A percentile compares a stretch with the other conserved stretches of the same genome.
Conservation (phyloP, 768 basidiomycete species). For the Royoungia palumana region DNA sequence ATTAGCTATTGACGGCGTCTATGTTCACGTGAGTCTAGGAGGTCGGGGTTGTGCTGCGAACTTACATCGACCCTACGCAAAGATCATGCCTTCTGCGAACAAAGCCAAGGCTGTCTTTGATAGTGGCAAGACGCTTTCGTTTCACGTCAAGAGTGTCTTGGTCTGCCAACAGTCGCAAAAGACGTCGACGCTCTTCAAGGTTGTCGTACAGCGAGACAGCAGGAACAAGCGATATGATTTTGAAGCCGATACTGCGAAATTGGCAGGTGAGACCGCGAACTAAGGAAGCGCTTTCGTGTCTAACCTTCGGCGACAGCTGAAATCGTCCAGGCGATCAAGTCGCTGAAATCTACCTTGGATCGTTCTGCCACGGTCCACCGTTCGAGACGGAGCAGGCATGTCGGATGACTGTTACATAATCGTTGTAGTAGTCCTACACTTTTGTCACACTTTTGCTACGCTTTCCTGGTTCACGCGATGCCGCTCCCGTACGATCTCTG, state of each 20-base stretch:
- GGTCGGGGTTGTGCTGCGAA: background rate
- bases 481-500: constrained; percentile 83
- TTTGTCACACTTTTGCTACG: background rate
- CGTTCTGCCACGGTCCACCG: constrained; percentile 61
- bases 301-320: constrained; percentile 45
- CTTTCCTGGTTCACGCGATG: no score
- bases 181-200: constrained; percentile 80
- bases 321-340: constrained; percentile 71
- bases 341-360: constrained; percentile 62
- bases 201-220: constrained; percentile 72
- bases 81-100: constrained; percentile 88
- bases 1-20: constrained; percentile 92
- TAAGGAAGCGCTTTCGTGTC: background rate
- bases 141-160: constrained; percentile 84
- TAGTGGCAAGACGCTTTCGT: constrained; percentile 86
- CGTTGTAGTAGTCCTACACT: background rate
- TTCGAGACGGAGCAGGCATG: constrained; percentile 60
- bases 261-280: constrained; percentile 56
- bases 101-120: constrained; percentile 81
- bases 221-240: constrained; percentile 94
- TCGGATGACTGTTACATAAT: constrained; percentile 35
- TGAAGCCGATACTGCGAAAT: constrained; percentile 84
- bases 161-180: constrained; percentile 83
- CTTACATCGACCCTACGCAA: constrained; percentile 13
- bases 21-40: constrained; percentile 66